Conservation (phyloP, 805 yeast species). For the Wickerhamiella cacticola region DNA sequence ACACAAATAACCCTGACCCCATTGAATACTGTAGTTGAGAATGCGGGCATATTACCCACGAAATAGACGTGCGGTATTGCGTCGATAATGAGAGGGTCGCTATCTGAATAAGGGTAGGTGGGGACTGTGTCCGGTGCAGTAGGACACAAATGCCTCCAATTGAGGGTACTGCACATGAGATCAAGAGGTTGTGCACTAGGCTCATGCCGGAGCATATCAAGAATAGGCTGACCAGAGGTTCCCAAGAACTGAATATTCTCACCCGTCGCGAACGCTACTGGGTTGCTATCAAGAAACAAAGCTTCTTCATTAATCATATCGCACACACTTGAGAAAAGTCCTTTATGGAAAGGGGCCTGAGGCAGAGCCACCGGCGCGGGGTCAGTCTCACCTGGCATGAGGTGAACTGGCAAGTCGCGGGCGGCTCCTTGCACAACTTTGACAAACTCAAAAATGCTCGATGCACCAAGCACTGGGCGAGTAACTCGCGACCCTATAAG, state of each 20-base stretch:
- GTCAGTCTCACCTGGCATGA: constrained; percentile 78
- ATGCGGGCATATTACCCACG: constrained; percentile 70
- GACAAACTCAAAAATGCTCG: constrained; percentile 35
- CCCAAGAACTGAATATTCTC: constrained; percentile 39
- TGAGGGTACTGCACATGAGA: constrained; percentile 53
- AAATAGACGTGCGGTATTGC: constrained; percentile 80
- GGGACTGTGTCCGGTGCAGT: constrained; percentile 94
- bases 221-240: constrained; percentile 73
- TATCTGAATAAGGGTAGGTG: constrained; percentile 67
- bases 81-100: constrained; percentile 66
- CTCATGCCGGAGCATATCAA: constrained; percentile 62
- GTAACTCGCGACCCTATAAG: constrained; percentile 24
- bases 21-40: constrained; percentile 27
- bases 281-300: constrained; percentile 51
- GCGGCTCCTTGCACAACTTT: constrained; percentile 44
- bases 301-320: constrained; percentile 32
- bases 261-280: constrained; percentile 38
- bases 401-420: constrained; percentile 50
- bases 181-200: constrained; percentile 32
- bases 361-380: constrained; percentile 80
- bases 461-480: constrained; percentile 18
- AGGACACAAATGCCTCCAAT: constrained; percentile 83
- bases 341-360: constrained; percentile 77
- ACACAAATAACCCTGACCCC: constrained; percentile 47
- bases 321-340: constrained; percentile 43